phyloP scores from a whole-genome alignment of 495 filamentous ascomycete genomes.

The Penicillium taxi region DNA sequence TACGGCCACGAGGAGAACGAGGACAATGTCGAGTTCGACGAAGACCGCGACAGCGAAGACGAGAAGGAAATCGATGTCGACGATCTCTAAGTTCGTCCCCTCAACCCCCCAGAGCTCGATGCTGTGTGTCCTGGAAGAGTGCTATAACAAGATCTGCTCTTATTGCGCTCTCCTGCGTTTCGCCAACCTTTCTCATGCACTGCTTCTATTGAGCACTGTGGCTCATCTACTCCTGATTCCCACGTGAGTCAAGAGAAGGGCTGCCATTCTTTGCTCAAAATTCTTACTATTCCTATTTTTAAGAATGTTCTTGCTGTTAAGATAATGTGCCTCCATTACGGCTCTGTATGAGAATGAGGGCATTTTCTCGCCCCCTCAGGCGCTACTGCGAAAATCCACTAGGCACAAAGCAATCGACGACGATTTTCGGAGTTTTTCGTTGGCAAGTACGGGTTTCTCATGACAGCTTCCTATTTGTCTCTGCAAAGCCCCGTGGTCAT shows the following conservation, averaged over 20 bases:
- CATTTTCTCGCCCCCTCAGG: conserved; percentile 7
- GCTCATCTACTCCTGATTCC: conserved; percentile 10
- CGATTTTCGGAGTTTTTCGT: conserved; percentile 14
- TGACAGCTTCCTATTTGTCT: conserved; percentile 14
- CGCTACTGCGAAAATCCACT: conserved; percentile 20
- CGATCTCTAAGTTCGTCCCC: conserved; percentile 44
- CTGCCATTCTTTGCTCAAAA: too few relatives aligned
- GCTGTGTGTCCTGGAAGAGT: conserved; percentile 33
- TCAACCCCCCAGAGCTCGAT: conserved; percentile 20
- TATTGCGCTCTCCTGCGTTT: conserved; percentile 21
- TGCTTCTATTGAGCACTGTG: conserved; percentile 17
- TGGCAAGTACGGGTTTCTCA: conserved; percentile 9
- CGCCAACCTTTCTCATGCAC: conserved; percentile 17
- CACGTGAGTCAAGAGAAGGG: conserved; percentile 6
- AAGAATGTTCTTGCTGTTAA: too few relatives aligned
- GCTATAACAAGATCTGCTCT: conserved; percentile 23
- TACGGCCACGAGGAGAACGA: conserved; percentile 59
- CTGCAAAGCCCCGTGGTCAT: conserved; percentile 14
- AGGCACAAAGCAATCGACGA: conserved; percentile 22
- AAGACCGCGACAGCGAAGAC: conserved; percentile 48
- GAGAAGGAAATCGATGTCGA: conserved; percentile 55
- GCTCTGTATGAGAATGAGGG: conserved; percentile 14
- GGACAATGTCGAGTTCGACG: conserved; percentile 55
- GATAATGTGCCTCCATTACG: conserved; percentile 6
- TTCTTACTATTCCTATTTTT: too few relatives aligned